These are phyloP conservation scores for Geum urbanum DNA, from an alignment of 306 rosid genomes.

Conservation along the genomic window DNA sequence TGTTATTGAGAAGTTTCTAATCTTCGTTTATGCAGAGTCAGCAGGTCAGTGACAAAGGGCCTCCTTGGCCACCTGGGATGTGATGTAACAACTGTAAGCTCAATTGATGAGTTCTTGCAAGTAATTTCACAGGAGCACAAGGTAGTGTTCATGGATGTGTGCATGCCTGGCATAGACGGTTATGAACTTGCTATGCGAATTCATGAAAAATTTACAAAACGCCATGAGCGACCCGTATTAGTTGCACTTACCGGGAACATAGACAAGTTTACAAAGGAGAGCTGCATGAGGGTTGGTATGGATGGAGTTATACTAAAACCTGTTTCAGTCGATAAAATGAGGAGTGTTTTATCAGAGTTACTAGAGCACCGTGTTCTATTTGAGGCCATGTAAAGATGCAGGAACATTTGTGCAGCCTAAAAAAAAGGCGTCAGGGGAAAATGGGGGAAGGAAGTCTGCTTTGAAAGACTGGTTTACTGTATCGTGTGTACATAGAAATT, in stretches of 20 bases:
- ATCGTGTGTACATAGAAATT: background rate
- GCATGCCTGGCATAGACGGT: conserved; percentile 53
- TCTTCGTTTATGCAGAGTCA: conserved; percentile 51
- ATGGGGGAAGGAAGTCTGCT: background rate
- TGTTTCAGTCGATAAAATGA: conserved; percentile 87
- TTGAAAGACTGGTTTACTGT: background rate
- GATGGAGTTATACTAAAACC: conserved; percentile 79
- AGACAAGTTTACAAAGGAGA: conserved; percentile 66
- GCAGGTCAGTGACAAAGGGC: conserved; percentile 78
- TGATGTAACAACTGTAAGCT: conserved; percentile 63
- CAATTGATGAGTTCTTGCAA: conserved; percentile 61
- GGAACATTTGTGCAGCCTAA: conserved; percentile 16
- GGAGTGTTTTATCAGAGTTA: conserved; percentile 62
- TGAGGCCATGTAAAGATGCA: conserved; percentile 42
- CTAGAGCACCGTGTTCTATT: conserved; percentile 67
- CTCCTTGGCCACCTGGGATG: conserved; percentile 84
- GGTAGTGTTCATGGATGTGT: conserved; percentile 79
- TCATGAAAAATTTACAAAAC: conserved; percentile 59
- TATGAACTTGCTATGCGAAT: conserved; percentile 54
- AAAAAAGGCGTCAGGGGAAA: background rate
- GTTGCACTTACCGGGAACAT: conserved; percentile 77
- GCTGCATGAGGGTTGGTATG: conserved; percentile 78
- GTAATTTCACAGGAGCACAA: conserved; percentile 60
- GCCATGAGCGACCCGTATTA: conserved; percentile 65
- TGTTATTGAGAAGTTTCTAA: background rate